Evolutionary conservation across 2,329 filamentous ascomycete genomes (phyloP), one percentile per base, ranked within the genome.

Genomic region (Kalmusia sp.): DNA sequence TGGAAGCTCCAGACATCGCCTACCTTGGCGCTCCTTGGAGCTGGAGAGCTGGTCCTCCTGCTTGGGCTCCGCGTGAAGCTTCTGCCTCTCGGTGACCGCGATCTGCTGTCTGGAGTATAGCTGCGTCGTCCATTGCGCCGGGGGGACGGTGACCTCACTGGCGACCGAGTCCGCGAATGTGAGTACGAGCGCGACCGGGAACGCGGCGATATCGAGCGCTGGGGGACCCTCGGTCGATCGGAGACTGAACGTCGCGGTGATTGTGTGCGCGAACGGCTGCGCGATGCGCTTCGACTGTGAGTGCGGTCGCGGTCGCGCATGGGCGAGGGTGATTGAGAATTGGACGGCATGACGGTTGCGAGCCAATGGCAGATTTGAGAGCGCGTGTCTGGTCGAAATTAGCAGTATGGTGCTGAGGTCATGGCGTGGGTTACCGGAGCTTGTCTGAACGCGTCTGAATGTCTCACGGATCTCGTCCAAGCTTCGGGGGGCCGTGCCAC

Each of bases 1-100:
- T 22, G 7, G n/a, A n/a, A 34, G 19, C 22, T 5, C n/a, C 30
- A n/a, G 15, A 14, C 14, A 27, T 28, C 22, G 44, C 65, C 35
- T 59, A 75, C 74, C 65, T 77, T 77, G 52, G 75, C 63, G 51
- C 74, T 76, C 37, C 68, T 64, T 12, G 71, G 72, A 14, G 67
- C 69, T 40, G 71, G 67, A 28, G 72, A 69, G 19, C 41, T 59
- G 31, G 68, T 70, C 51, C 63, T 66, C n/a, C 69, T 69, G 40
- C 67, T 72, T 9, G 61, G 68, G 49, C 73, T 75, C 38, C 68
- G 67, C 25, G 64, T 67, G 50, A 69, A 68, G 57, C 70, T 76
- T 55, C 70, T 59, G 31, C 62, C 60, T 51, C 62, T 54, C 6
- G 58, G 60, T 39, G 68, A 68, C 30, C 66, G 54, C 15, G 58